These are phyloP conservation scores for Bolboschoenoplectus hybrid DNA, from an alignment of 202 grass and related monocot genomes.

Conservation along the genomic window DNA sequence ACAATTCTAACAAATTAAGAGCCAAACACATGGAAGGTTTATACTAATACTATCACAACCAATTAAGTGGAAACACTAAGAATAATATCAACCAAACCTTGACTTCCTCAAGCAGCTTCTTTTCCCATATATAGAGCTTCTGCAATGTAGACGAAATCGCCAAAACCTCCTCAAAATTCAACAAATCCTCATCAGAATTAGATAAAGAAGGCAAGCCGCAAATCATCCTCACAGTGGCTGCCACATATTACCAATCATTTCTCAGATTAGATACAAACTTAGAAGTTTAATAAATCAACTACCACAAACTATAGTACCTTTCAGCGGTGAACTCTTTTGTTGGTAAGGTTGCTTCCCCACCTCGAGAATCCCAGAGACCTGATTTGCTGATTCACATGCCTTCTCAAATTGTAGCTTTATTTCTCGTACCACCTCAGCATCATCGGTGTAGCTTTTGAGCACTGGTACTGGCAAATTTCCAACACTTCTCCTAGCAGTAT, in stretches of 20 bases:
- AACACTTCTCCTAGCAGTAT: constrained; percentile 44
- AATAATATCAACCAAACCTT: constrained; percentile 63
- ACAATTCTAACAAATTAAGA: constrained; percentile 19
- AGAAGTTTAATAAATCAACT: constrained; percentile 10
- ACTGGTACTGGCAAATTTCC: constrained; percentile 46
- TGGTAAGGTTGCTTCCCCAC: constrained; percentile 89
- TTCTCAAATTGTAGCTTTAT: constrained; percentile 80
- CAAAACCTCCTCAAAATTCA: constrained; percentile 78
- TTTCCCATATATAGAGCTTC: constrained; percentile 96
- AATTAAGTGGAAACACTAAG: neutral
- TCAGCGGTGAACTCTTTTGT: constrained; percentile 76
- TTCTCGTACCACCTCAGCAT: constrained; percentile 66
- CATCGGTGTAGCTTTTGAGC: constrained; percentile 60
- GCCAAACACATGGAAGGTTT: neutral
- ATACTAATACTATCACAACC: constrained; percentile 7
- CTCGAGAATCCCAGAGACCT: constrained; percentile 87
- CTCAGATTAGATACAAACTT: constrained; percentile 11
- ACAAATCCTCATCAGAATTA: constrained; percentile 51
- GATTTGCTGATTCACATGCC: constrained; percentile 66
- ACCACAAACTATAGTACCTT: constrained; percentile 54
- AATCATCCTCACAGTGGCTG: constrained; percentile 80
- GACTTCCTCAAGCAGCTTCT: constrained; percentile 94
- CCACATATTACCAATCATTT: constrained; percentile 39
- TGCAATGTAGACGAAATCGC: constrained; percentile 93
- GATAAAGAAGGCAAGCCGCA: constrained; percentile 65